phyloP scores from a whole-genome alignment of 805 yeast species.

The Wickerhamiella kurtzmanii region DNA sequence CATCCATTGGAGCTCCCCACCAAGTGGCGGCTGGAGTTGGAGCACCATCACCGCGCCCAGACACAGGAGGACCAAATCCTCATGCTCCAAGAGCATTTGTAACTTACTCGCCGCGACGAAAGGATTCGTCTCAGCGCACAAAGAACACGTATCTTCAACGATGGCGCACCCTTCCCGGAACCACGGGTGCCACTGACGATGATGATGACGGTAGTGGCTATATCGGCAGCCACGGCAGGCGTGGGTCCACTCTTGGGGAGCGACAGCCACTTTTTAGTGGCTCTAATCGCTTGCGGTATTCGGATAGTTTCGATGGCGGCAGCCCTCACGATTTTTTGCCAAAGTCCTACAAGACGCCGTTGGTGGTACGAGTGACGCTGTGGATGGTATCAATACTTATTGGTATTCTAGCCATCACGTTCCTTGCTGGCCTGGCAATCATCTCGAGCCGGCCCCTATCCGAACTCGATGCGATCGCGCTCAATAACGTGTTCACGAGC shows the following conservation, averaged over 20 bases:
- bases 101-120: conserved; percentile 7
- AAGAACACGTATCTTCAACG: conserved; percentile 18
- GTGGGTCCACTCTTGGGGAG: neutral
- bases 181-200: neutral
- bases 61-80: neutral
- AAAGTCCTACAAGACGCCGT: conserved; percentile 4
- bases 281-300: neutral
- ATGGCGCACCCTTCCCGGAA: conserved; percentile 14
- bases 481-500: conserved; percentile 62
- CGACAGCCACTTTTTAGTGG: neutral
- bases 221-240: conserved; percentile 29
- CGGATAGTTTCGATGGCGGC: neutral
- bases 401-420: conserved; percentile 38
- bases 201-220: conserved; percentile 29
- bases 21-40: neutral
- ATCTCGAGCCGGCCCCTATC: conserved; percentile 79
- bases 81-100: neutral
- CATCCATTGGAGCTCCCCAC: conserved; percentile 16
- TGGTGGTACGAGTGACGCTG: conserved; percentile 21
- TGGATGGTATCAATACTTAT: conserved; percentile 20
- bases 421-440: conserved; percentile 66
- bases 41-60: neutral
- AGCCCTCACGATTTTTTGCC: conserved; percentile 33
- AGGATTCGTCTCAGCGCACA: conserved; percentile 14
- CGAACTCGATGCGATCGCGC: conserved; percentile 44